These are phyloP conservation scores for Candida sojae DNA, from an alignment of 1,139 yeast species.

Conservation along the genomic window DNA sequence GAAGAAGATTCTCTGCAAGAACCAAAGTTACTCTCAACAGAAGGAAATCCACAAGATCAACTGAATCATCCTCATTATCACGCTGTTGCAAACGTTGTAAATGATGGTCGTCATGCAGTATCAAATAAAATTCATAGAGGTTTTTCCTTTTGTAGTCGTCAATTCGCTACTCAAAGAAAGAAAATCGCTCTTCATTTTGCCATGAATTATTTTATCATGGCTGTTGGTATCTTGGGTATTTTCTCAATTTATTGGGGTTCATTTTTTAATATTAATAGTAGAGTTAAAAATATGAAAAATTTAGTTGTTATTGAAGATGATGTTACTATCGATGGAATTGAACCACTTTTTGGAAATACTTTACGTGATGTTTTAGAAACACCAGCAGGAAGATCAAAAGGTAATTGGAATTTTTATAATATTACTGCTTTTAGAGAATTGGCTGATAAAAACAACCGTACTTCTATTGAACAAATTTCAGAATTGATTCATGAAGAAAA, in stretches of 20 bases:
- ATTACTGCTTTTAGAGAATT: conserved; percentile 27
- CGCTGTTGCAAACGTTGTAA: background rate
- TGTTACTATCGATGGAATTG: conserved; percentile 23
- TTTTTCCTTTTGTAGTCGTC: conserved; percentile 6
- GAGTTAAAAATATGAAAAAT: conserved; percentile 35
- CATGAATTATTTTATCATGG: conserved; percentile 26
- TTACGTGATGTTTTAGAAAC: conserved; percentile 17
- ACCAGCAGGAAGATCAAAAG: conserved; percentile 23
- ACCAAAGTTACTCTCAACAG: background rate
- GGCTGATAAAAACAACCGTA: conserved; percentile 29
- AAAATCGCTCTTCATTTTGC: conserved; percentile 18
- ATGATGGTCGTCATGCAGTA: background rate
- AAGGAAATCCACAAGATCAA: background rate
- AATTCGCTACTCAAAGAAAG: conserved; percentile 22
- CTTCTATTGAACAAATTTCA: conserved; percentile 30
- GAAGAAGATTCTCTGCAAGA: conserved; percentile 2
- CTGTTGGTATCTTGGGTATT: conserved; percentile 29
- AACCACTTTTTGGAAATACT: conserved; percentile 33
- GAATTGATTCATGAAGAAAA: conserved; percentile 45
- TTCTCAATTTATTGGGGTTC: conserved; percentile 52
- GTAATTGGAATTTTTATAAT: conserved; percentile 45
- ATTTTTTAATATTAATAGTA: conserved; percentile 26
- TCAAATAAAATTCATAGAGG: conserved; percentile 2
- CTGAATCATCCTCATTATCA: background rate
- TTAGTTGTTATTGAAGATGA: conserved; percentile 46